Conservation (phyloP, 768 basidiomycete species). For the Lactarius sp. region DNA sequence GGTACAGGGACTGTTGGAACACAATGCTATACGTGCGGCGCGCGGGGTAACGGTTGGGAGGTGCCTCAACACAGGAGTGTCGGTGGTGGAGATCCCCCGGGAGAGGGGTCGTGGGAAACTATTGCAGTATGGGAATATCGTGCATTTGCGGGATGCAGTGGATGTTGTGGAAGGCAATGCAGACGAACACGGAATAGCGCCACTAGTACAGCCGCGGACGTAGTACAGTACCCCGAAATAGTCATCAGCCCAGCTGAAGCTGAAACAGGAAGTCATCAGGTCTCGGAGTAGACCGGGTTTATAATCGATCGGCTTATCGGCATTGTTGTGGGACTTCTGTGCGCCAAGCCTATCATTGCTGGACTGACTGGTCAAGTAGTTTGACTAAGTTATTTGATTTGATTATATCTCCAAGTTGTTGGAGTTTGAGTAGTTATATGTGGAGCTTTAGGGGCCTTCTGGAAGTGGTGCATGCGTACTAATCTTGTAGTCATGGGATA, state of each 20-base stretch:
- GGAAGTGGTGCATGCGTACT: too few species aligned
- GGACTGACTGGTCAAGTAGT: too few species aligned
- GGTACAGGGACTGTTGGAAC: constrained; percentile 43
- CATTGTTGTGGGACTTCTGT: neutral
- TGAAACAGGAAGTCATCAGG: too few species aligned
- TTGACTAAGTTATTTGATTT: too few species aligned
- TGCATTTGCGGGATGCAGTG: constrained; percentile 43
- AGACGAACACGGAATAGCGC: constrained; percentile 36
- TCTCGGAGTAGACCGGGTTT: too few species aligned
- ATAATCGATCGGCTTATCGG: too few species aligned
- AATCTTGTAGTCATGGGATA: too few species aligned
- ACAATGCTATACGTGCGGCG: constrained; percentile 36
- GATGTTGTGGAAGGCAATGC: constrained; percentile 45
- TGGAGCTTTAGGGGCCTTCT: too few species aligned
- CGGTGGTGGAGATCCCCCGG: constrained; percentile 49
- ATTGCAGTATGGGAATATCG: constrained; percentile 48
- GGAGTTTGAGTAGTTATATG: too few species aligned
- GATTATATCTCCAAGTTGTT: too few species aligned
- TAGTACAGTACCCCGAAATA: neutral
- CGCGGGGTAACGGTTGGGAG: constrained; percentile 31
- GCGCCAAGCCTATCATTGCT: too few species aligned
- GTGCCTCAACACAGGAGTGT: constrained; percentile 54
- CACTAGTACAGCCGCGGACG: neutral
- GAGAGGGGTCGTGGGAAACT: constrained; percentile 38
- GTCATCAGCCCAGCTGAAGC: too few species aligned